Base-by-base conservation (phyloP, 2,329 filamentous ascomycete genomes). In the Ceratocystis huliohia region DNA sequence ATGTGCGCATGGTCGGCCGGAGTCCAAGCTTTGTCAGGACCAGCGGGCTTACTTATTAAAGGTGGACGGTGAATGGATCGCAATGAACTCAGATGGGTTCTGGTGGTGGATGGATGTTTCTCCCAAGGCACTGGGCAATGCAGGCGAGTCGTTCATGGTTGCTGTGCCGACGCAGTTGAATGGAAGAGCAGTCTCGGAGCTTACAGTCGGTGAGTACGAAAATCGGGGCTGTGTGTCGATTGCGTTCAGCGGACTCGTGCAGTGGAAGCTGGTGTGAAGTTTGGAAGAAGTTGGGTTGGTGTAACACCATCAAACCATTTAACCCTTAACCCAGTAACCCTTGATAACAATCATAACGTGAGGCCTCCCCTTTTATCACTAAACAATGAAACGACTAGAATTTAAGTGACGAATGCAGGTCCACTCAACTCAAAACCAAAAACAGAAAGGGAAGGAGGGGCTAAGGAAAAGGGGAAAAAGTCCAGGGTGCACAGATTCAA, bases 51-150 rank as follows among this genome's bases (percentile, higher is more conserved):
- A 64, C 17, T 44, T 68, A 28, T 44, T 66, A 3, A 17, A 44
- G 10, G 64, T 68, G 4, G 48, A 10, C 1, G 67, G 64, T 20
- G 28, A 68, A n/a, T 59, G 65, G 65, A 76, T 93, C 1, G 84
- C 88, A 0, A 83, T 96, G 65, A 82, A 89, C 63, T 88, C 84
- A n/a, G 88, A 93, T 68, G 89, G 88, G 15, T 88, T 82, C 72
- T 85, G 87, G 76, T 95, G 88, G 84, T 96, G 89, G 85, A 76
- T 85, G 1, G 93, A 96, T 75, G 82, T 96, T 3, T 78, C 81
- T 30, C 80, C 84, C 0, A 75, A 78, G 41, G 82, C 86, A 67
- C 76, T 95, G 22, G 90, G 90, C 0, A 79, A 78, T 0, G 82
- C 85, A 0, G 89, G 89, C 0, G 84, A 91, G 75, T 83, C 81